phyloP scores from a whole-genome alignment of 73 alveolate species.

The Durusdinium trenchii region DNA sequence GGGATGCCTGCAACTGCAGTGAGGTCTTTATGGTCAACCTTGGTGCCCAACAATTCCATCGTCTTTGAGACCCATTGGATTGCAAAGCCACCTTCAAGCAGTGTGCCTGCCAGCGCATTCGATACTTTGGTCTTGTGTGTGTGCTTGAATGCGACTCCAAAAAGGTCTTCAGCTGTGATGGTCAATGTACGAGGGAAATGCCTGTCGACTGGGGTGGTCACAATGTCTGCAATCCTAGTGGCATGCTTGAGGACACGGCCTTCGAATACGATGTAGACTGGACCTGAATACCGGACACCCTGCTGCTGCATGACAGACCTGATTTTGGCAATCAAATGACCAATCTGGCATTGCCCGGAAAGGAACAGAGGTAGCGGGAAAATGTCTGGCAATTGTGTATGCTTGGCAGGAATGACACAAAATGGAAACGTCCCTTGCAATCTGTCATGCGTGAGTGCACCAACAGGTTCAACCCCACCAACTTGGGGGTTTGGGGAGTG shows the following conservation, averaged over 20 bases:
- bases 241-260: neutral
- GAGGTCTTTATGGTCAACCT: neutral
- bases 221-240: neutral
- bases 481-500: no score
- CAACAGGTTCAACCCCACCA: no score
- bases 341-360: neutral
- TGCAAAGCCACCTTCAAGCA: neutral
- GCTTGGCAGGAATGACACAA: no score
- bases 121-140: neutral
- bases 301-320: neutral
- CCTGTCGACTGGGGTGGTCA: neutral
- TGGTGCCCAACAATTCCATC: neutral
- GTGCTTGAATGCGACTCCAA: neutral
- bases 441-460: no score
- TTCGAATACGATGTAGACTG: neutral
- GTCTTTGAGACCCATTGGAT: neutral
- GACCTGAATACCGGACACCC: neutral
- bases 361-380: no score
- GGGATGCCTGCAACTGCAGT: no score
- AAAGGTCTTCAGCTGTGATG: neutral
- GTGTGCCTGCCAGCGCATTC: neutral
- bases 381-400: no score
- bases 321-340: neutral
- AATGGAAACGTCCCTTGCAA: no score
- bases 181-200: neutral